These are phyloP conservation scores for Funneliformis mosseae DNA, from an alignment of 192 early-diverging fungal genomes.

Conservation along the genomic window DNA sequence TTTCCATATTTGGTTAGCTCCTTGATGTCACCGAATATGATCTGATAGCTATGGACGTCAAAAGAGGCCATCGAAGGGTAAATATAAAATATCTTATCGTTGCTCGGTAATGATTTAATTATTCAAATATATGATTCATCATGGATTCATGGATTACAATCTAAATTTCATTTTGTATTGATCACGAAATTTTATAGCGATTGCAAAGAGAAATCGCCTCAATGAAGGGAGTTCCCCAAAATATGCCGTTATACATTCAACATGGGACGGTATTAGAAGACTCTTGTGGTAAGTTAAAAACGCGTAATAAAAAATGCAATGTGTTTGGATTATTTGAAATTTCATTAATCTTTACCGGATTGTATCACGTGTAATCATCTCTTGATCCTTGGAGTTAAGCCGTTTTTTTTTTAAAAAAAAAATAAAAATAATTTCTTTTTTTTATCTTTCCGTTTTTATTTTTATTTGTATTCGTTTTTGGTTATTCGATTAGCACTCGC, in stretches of 20 bases:
- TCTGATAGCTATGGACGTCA: conserved; percentile 40
- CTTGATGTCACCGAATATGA: conserved; percentile 45
- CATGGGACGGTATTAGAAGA: neutral
- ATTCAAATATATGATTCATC: neutral
- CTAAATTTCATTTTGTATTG: neutral
- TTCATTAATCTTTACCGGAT: neutral
- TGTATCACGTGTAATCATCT: too few relatives aligned
- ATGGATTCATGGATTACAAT: neutral
- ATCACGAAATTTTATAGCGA: conserved; percentile 27
- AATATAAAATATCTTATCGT: conserved; percentile 7
- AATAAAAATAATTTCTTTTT: too few relatives aligned
- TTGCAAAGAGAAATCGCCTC: conserved; percentile 44
- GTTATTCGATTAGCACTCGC: neutral
- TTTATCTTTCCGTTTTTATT: too few relatives aligned
- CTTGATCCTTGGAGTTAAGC: too few relatives aligned
- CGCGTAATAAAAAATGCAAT: too few relatives aligned
- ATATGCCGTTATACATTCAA: conserved; percentile 34
- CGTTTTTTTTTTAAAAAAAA: too few relatives aligned
- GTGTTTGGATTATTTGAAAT: too few relatives aligned
- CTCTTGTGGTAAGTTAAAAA: neutral
- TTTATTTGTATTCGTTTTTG: too few relatives aligned
- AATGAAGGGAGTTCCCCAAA: conserved; percentile 37
- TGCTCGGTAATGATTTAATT: too few relatives aligned
- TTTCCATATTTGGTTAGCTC: conserved; percentile 33
- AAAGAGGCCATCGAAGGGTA: conserved; percentile 49